Base-by-base conservation (phyloP, 2,329 filamentous ascomycete genomes). In the Apiospora rasikravindrae region DNA sequence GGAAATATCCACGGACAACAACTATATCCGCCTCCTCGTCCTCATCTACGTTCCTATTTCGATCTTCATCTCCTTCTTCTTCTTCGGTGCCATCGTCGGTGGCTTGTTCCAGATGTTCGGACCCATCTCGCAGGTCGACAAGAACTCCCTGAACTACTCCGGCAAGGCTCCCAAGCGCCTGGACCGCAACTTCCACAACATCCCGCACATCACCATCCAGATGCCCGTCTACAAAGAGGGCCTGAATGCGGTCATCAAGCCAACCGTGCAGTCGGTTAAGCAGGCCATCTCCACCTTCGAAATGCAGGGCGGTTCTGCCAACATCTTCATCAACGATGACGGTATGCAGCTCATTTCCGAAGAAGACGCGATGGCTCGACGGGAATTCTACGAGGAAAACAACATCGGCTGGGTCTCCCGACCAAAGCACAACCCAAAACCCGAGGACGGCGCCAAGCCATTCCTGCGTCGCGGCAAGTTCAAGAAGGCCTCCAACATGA, bases 401-500 rank as follows among this genome's bases (percentile, higher is more conserved):
- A 87, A 85, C 73, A 89, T 90, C 75, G 88, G 88, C 14, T 90
- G 87, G 83, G 86, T 87, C 22, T 83, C 88, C 1, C 85, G 89
- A 53, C 85, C 87, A 14, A 80, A 80, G 67, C 86, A 88, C 75
- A 87, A 88, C 77, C 81, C 87, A 29, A 87, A 87, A 75, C 85
- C 86, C 22, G 82, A 83, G 3, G 84, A 89, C 40, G 86, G 84
- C 67, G 82, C 85, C 67, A 81, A 82, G 16, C 83, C 84, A 13
- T 91, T 91, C 78, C 76, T 88, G 71, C 88, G 91, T 71, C 87
- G 86, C 77, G 91, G 90, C 78, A 92, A 92, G 84, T 90, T 91
- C 83, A 90, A 90, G 84, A 90, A 93, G 85, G 91, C 91, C 0
- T 92, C 90, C 73, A 93, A 93, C 84, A 93, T 93, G 91, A 93